Percentiles rank a stretch among this genome's conserved stretches.
Conservation (phyloP, 345 rosid species). For the Chamaenerion angustifolium region DNA sequence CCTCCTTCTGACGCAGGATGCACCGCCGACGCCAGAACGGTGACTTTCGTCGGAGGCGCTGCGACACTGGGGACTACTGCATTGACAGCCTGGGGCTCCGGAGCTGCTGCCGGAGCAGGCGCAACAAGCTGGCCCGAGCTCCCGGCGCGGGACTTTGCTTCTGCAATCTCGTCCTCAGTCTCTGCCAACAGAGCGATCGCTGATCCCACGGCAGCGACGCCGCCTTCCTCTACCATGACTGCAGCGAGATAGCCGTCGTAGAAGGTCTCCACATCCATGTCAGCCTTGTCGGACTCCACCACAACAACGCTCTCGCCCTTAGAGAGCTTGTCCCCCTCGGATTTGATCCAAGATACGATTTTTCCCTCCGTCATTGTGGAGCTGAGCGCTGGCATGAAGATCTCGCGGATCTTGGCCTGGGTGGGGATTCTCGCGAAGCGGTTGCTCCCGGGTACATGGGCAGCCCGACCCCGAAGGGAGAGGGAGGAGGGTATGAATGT, state of each 20-base stretch:
- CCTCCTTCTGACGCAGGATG: constrained; percentile 89
- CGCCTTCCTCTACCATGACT: constrained; percentile 90
- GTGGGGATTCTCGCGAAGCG: constrained; percentile 12
- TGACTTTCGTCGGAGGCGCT: constrained; percentile 2
- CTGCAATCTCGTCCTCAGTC: constrained; percentile 54
- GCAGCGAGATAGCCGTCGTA: constrained; percentile 90
- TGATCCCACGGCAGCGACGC: constrained; percentile 84
- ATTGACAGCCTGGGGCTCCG: not conserved
- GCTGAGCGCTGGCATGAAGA: constrained; percentile 98
- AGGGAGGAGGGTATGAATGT: constrained; percentile 36
- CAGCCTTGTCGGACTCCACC: constrained; percentile 93
- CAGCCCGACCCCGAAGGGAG: constrained; percentile 12
- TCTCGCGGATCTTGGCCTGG: constrained; percentile 80
- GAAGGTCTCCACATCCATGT: constrained; percentile 96
- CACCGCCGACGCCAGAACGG: constrained; percentile 23
- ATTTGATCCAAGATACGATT: constrained; percentile 86
- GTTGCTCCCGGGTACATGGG: constrained; percentile 7
- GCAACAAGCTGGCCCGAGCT: constrained; percentile 9
- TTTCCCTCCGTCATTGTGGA: constrained; percentile 96
- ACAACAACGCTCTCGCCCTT: constrained; percentile 94
- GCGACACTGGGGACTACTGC: not conserved
- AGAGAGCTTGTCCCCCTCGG: constrained; percentile 79
- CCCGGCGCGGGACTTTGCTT: constrained; percentile 54
- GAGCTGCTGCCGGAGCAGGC: constrained; percentile 4
- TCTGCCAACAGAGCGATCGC: constrained; percentile 90